phyloP scores from a whole-genome alignment of 2,329 filamentous ascomycete species.

The Dichotomopilus funicola region DNA sequence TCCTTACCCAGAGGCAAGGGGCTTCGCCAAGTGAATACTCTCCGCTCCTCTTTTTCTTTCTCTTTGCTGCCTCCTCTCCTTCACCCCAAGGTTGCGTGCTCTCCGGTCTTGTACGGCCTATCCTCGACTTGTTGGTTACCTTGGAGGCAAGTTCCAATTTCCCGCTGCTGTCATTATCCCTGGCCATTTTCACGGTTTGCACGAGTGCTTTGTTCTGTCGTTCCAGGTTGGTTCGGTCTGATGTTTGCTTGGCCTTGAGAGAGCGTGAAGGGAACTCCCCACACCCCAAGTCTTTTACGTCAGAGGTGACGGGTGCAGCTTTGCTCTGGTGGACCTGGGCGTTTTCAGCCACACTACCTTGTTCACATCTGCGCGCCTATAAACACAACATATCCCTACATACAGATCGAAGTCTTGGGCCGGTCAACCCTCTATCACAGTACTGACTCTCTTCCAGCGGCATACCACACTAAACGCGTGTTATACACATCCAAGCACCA shows the following conservation, averaged over 20 bases:
- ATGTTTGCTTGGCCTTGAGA: not conserved
- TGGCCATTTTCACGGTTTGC: not conserved
- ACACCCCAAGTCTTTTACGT: conserved; percentile 11
- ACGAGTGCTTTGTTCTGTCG: not conserved
- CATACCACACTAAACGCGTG: too few species aligned
- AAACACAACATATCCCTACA: not conserved
- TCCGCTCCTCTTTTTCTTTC: not conserved
- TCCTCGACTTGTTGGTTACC: too few species aligned
- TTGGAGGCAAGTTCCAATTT: not conserved
- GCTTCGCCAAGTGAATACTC: not conserved
- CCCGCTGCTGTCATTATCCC: too few species aligned
- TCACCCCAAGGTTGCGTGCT: too few species aligned
- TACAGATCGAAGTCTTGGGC: not conserved
- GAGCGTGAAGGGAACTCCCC: conserved; percentile 5
- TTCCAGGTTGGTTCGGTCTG: not conserved
- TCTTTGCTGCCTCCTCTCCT: not conserved
- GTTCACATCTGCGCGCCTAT: not conserved
- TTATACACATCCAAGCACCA: too few species aligned
- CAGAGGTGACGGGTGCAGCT: conserved; percentile 11
- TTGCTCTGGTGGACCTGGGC: conserved; percentile 4
- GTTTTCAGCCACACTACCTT: not conserved
- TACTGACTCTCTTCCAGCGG: too few species aligned
- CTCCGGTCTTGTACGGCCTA: too few species aligned
- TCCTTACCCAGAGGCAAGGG: too few species aligned
- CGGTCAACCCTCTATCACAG: not conserved